A percentile compares a stretch with the other conserved stretches of the same genome.
Evolutionary conservation across 2,329 filamentous ascomycete species (phyloP).

Genomic region (Daldinia sp.): DNA sequence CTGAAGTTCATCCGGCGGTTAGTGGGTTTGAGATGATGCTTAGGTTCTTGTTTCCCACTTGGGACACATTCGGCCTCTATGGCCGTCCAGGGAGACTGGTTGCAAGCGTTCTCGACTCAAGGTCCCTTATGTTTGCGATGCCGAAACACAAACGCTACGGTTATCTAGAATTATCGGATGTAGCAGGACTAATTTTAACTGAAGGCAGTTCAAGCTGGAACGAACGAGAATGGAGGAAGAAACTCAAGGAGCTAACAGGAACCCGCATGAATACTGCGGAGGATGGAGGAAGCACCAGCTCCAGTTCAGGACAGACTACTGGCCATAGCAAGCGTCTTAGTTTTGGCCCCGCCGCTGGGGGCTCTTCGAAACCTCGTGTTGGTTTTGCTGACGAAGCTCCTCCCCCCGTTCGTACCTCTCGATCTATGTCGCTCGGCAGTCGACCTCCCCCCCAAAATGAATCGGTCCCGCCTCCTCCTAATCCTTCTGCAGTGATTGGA

Average conservation of each 20-base stretch:
- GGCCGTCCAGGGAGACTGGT: constrained; percentile 88
- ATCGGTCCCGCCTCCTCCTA: constrained; percentile 62
- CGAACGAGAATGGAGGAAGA: constrained; percentile 89
- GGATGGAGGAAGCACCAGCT: constrained; percentile 57
- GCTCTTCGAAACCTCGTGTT: constrained; percentile 60
- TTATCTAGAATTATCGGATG: constrained; percentile 90
- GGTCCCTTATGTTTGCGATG: constrained; percentile 98
- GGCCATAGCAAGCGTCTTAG: constrained; percentile 71
- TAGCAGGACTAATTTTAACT: constrained; percentile 81
- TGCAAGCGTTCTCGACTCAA: constrained; percentile 85
- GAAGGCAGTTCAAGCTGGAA: constrained; percentile 82
- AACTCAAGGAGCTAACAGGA: constrained; percentile 88
- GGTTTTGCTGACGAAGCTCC: constrained; percentile 68
- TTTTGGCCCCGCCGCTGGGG: constrained; percentile 56
- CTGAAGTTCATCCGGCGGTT: constrained; percentile 90
- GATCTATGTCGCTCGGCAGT: constrained; percentile 62
- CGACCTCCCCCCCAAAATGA: constrained; percentile 60
- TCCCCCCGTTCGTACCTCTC: constrained; percentile 63
- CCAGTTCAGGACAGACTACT: constrained; percentile 64
- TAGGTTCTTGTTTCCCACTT: constrained; percentile 91
- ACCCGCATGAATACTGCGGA: constrained; percentile 76
- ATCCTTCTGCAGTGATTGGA: constrained; percentile 53
- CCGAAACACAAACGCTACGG: constrained; percentile 88
- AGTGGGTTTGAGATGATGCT: constrained; percentile 96
- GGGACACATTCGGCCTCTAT: constrained; percentile 92